Conservation (phyloP, 176 grass and related monocot species). For the Alloteropsis semialata region DNA sequence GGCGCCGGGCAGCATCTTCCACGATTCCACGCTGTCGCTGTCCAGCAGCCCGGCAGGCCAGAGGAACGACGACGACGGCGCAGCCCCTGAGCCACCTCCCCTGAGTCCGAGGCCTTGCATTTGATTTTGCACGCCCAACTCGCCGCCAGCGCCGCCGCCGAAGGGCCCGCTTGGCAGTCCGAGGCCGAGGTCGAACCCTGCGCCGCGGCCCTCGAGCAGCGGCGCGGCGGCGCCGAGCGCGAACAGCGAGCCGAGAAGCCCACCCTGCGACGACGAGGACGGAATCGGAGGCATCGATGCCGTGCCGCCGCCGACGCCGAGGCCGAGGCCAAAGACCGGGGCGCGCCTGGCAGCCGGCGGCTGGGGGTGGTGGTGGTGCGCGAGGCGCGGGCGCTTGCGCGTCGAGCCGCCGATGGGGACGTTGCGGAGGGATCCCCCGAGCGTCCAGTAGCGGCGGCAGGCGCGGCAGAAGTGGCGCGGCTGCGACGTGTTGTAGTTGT, state of each 20-base stretch:
- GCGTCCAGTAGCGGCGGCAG: slow-evolving; percentile 97
- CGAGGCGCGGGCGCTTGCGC: slow-evolving; percentile 77
- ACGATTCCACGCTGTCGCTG: slow-evolving; percentile 14
- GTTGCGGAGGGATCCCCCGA: slow-evolving; percentile 89
- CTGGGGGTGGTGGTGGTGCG: not conserved
- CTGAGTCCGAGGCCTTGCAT: not conserved
- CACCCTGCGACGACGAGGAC: not conserved
- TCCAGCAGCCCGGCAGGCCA: slow-evolving; percentile 29
- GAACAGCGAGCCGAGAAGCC: slow-evolving; percentile 53
- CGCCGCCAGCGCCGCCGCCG: slow-evolving; percentile 17
- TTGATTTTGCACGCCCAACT: not conserved
- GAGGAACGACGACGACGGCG: not conserved
- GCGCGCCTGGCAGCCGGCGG: not conserved
- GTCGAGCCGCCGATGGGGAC: slow-evolving; percentile 87
- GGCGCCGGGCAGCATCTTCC: slow-evolving; percentile 40
- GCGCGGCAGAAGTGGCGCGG: slow-evolving; percentile 97
- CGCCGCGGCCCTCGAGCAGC: slow-evolving; percentile 50
- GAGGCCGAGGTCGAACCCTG: slow-evolving; percentile 57
- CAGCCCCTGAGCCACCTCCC: not conserved
- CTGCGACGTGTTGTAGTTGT: slow-evolving; percentile 97
- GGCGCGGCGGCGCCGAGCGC: slow-evolving; percentile 53
- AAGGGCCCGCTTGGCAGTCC: slow-evolving; percentile 30
- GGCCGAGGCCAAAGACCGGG: slow-evolving; percentile 1
- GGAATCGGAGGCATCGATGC: not conserved
- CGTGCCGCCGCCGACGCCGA: not conserved